Base-by-base conservation (phyloP, 2,329 filamentous ascomycete genomes). In the Fusarium bulbicola region DNA sequence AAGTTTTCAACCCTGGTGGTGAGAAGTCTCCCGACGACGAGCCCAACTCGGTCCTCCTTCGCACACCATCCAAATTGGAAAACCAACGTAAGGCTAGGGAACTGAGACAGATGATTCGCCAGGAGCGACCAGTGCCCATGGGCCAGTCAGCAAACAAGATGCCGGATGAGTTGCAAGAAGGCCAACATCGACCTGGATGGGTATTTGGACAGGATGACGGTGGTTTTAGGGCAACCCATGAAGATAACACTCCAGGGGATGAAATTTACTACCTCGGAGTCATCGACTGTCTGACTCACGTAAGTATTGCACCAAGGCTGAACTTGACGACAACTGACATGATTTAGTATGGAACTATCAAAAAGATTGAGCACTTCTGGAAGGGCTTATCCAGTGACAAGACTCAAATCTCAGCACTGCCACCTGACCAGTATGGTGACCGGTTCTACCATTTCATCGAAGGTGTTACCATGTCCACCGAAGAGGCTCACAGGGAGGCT, bases 241-340 rank as follows among this genome's bases (percentile, higher is more conserved):
- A 98, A 81, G 91, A 97, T 82, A 92, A 97, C 71, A 85, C 86
- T 21, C 90, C 93, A 4, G 95, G 92, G 5, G 94, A 98, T 61
- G 94, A 97, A 83, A 95, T 99, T 46, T 99, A 99, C 83, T 99
- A 99, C 80, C 90, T 99, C 13, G 97, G 96, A 40, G 97, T 99
- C 77, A 99, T 99, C 81, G 96, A 99, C 83, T 99, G 96, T 82
- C 86, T 99, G 78, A 99, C 96, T 77, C 94, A 98, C 81, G 95
- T 97, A 88, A 90, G 93, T 89, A 59, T 39, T 12, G 28, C 7
- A 20, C 49, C 32, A 47, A 40, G 63, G 47, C 45, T 49, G 24
- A 36, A 45, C 5, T 13, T 14, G 26, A 42, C n/a, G 32, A 47
- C 37, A 32, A 68, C 79, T 81, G 78, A 84, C 63, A 54, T 59